Percentiles rank a stretch among this genome's conserved stretches.
Conservation (phyloP, 495 filamentous ascomycete species). For the Bacidia rubella region DNA sequence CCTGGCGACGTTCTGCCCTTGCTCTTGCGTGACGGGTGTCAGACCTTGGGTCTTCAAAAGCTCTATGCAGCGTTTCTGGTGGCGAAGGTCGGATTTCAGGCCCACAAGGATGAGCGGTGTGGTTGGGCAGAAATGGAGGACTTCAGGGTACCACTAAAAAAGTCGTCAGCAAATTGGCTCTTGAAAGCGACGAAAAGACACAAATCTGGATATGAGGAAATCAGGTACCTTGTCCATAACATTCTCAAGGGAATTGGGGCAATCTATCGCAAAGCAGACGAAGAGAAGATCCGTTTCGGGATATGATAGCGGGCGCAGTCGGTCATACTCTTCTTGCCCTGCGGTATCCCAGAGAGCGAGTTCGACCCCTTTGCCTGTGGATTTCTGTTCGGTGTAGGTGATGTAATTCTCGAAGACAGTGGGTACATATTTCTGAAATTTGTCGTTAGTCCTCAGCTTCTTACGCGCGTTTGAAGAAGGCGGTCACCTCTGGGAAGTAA, state of each 20-base stretch:
- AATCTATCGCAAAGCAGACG: constrained; percentile 98
- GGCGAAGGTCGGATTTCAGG: constrained; percentile 89
- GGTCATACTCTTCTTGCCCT: constrained; percentile 97
- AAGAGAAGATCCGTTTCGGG: constrained; percentile 96
- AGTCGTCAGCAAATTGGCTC: neutral
- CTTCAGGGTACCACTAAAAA: constrained; percentile 94
- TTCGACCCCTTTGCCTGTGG: constrained; percentile 84
- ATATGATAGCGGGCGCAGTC: constrained; percentile 87
- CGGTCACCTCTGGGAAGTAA: constrained; percentile 76
- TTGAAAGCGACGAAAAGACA: neutral
- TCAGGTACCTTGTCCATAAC: constrained; percentile 87
- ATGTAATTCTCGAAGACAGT: constrained; percentile 99
- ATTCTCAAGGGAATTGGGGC: constrained; percentile 93
- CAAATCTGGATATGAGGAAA: neutral
- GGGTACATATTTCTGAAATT: constrained; percentile 90
- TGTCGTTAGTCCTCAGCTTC: constrained; percentile 7
- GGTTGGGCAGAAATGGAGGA: constrained; percentile 95
- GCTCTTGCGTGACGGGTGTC: constrained; percentile 81
- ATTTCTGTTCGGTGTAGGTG: constrained; percentile 77
- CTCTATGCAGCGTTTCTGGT: constrained; percentile 90
- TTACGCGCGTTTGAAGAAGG: neutral
- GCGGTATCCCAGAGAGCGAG: constrained; percentile 97
- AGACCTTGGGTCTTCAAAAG: constrained; percentile 95
- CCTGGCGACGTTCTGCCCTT: constrained; percentile 72
- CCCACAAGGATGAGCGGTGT: constrained; percentile 92